Conservation (phyloP, 495 filamentous ascomycete genomes). For the Aspergillus carlsbadensis region DNA sequence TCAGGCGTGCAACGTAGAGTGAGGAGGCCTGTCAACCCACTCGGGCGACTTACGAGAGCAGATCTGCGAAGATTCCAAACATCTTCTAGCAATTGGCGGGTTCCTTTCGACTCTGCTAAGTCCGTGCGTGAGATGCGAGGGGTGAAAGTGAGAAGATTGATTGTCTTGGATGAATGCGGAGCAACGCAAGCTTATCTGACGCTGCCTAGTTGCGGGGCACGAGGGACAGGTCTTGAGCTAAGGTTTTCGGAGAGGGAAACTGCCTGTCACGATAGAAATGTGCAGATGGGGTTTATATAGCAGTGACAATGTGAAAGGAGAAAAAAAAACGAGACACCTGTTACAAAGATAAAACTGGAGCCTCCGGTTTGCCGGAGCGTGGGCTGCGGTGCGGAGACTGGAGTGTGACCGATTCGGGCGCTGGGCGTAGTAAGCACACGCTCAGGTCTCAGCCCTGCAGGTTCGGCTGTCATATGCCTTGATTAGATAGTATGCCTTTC, state of each 20-base stretch:
- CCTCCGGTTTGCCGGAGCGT: background rate
- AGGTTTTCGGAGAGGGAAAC: constrained; percentile 3
- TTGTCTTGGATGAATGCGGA: background rate
- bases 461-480: background rate
- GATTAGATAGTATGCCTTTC: background rate
- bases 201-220: constrained; percentile 18
- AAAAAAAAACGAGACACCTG: constrained; percentile 4
- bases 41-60: constrained; percentile 65
- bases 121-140: background rate
- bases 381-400: background rate
- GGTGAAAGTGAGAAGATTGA: background rate
- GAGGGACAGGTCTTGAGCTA: constrained; percentile 14
- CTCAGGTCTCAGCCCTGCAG: background rate
- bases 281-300: background rate
- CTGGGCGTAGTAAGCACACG: background rate
- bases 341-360: constrained; percentile 11
- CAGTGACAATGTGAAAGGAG: background rate
- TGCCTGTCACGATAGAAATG: constrained; percentile 16
- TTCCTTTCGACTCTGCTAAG: background rate
- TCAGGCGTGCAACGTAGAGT: background rate
- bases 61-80: constrained; percentile 79
- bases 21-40: background rate
- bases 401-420: constrained; percentile 8
- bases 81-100: constrained; percentile 42
- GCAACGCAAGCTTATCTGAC: constrained; percentile 1